Base-by-base conservation (phyloP, 73 alveolate species). In the Durusdinium trenchii region DNA sequence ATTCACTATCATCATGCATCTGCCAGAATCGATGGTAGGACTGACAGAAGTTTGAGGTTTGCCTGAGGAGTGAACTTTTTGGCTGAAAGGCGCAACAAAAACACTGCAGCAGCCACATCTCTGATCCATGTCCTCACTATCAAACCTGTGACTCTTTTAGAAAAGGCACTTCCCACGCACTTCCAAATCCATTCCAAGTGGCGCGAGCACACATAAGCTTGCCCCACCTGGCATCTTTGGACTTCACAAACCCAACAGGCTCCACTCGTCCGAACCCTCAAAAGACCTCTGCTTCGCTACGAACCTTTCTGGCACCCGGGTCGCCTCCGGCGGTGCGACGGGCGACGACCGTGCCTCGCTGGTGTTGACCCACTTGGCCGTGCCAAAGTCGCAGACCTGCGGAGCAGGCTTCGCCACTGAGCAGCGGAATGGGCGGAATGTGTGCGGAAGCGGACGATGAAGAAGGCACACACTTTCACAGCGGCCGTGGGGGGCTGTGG, bases 281-380 rank as follows among this genome's bases (percentile, higher is more conserved):
- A 16, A 57, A 12, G 69, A 57, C 23, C 23, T 57, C 69, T 57
- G 12, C 69, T 16, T 23, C 12, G 32, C 12, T 57, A 57, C 32
- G 23, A 57, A 16, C 69, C 12, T 57, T 16, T 12, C 69, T 16
- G 12, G 12, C 69, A 57, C 23, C 69, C 69, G 69, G 23, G n/a
- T n/a, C n/a, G n/a, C n/a, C n/a, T n/a, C n/a, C 84, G 40, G 20
- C 52, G n/a, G 28, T 40, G 23, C 69, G 42, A 23, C 32, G 6
- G 28, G 30, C 62, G 6, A 12, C 38, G 61, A 36, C 1, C 86
- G 30, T 23, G 89, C 98, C 98, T 91, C 98, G 61, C 52, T 67
- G 42, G 87, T 91, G 76, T 67, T 69, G 67, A 91, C 98, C 98
- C 98, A 91, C 89, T 91, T 91, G 47, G 98, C 98, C 35, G 98